Base-by-base conservation (phyloP, 805 yeast species). In the Starmerella roubikii region DNA sequence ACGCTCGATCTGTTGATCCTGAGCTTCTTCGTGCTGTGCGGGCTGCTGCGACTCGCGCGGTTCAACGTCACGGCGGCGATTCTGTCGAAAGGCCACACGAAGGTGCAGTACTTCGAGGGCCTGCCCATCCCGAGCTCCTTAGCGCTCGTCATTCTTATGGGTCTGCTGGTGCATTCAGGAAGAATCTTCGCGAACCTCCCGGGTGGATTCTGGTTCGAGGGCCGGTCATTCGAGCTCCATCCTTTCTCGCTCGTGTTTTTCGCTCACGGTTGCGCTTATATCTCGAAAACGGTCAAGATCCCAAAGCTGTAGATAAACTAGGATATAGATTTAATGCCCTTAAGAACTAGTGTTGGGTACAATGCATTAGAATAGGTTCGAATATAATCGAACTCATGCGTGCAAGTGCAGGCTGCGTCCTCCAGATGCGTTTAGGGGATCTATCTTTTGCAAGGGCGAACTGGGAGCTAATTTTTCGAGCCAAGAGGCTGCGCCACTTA, bases 51-150 rank as follows among this genome's bases (percentile, higher is more conserved):
- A 60, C 69, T 91, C 51, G 98, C 98, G 7, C 72, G 98, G 57
- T 91, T 85, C 62, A 91, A 91, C 54, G 94, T 91, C 38, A 83
- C 96, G 1, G 93, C 91, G 6, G 78, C 86, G 35, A 81, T 83
- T 45, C 72, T 91, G 41, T 97, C 98, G 36, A 88, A 88, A 62
- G 98, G 98, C 16, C 86, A 86, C 62, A 73, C 91, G 25, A 76
- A 80, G 56, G 55, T 52, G n/a, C 31, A 45, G 22, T 88, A 76
- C 62, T 91, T 91, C 59, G 98, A 91, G 65, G 98, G 98, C 3
- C 71, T 91, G 38, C 98, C 98, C 10, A 85, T 91, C 49, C 98
- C 98, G 40, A 75, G 93, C 2, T 77, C 93, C 28, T 66, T 91
- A 49, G 63, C 70, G 35, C 67, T 88, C 57, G 94, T 91, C 15